Conservation (phyloP, 805 yeast genomes). For the Candida maesae region DNA sequence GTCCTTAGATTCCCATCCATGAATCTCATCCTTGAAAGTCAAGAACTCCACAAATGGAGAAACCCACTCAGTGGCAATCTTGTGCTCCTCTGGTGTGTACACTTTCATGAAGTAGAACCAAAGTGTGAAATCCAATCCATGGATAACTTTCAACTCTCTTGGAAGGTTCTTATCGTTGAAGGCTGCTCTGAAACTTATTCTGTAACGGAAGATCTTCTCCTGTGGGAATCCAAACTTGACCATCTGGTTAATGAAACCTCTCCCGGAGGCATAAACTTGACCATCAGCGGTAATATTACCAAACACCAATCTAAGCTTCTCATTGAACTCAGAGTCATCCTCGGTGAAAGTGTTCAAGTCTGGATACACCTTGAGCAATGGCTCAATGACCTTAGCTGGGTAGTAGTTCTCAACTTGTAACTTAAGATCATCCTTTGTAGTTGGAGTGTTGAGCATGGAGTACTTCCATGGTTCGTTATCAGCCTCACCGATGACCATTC, state of each 20-base stretch:
- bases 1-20: constrained; percentile 31
- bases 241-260: constrained; percentile 33
- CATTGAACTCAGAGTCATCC: constrained; percentile 19
- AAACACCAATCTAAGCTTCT: constrained; percentile 25
- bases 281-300: constrained; percentile 37
- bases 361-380: constrained; percentile 27
- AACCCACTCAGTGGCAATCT: constrained; percentile 24
- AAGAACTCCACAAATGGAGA: constrained; percentile 31
- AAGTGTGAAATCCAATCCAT: constrained; percentile 32
- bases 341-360: constrained; percentile 14
- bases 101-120: constrained; percentile 33
- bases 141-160: constrained; percentile 32
- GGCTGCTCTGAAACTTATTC: constrained; percentile 29
- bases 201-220: constrained; percentile 30
- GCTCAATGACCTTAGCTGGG: constrained; percentile 28
- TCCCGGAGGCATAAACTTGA: constrained; percentile 36
- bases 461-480: constrained; percentile 32
- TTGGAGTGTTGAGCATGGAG: constrained; percentile 31
- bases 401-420: constrained; percentile 35
- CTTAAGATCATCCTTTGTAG: constrained; percentile 26
- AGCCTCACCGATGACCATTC: constrained; percentile 33
- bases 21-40: constrained; percentile 21
- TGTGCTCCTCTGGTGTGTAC: constrained; percentile 27
- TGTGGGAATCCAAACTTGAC: constrained; percentile 26
- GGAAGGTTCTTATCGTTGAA: constrained; percentile 23